Conservation (phyloP, 768 basidiomycete genomes). For the Lyophyllum atratum region DNA sequence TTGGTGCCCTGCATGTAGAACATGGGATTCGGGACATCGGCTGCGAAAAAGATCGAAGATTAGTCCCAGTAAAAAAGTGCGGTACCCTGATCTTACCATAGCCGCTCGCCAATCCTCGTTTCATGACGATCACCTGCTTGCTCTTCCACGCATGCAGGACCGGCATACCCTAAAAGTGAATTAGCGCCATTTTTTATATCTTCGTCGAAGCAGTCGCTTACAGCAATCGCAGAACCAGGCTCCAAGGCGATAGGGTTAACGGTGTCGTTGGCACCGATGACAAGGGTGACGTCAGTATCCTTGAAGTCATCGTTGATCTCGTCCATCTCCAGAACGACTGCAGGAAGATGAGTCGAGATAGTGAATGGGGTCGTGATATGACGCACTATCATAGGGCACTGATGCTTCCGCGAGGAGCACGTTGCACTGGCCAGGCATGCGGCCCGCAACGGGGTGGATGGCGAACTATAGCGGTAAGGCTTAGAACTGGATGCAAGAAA, state of each 20-base stretch:
- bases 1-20: constrained; percentile 90
- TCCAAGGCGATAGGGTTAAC: constrained; percentile 91
- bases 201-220: constrained; percentile 21
- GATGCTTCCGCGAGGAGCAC: constrained; percentile 90
- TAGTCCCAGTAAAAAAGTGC: neutral
- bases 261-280: constrained; percentile 91
- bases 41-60: constrained; percentile 33
- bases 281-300: constrained; percentile 87
- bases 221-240: constrained; percentile 81
- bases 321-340: constrained; percentile 92
- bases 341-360: neutral
- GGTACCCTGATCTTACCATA: constrained; percentile 55
- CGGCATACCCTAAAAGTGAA: constrained; percentile 71
- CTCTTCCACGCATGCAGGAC: constrained; percentile 93
- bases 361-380: neutral
- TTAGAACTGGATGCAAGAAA: neutral
- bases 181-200: neutral
- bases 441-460: constrained; percentile 88
- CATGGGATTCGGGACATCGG: constrained; percentile 92
- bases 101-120: constrained; percentile 85
- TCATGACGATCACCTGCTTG: constrained; percentile 92
- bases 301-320: constrained; percentile 92
- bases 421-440: constrained; percentile 94
- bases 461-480: constrained; percentile 50
- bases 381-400: constrained; percentile 85